Conservation (phyloP, 2,329 filamentous ascomycete species). For the Bipolaris zeicola region DNA sequence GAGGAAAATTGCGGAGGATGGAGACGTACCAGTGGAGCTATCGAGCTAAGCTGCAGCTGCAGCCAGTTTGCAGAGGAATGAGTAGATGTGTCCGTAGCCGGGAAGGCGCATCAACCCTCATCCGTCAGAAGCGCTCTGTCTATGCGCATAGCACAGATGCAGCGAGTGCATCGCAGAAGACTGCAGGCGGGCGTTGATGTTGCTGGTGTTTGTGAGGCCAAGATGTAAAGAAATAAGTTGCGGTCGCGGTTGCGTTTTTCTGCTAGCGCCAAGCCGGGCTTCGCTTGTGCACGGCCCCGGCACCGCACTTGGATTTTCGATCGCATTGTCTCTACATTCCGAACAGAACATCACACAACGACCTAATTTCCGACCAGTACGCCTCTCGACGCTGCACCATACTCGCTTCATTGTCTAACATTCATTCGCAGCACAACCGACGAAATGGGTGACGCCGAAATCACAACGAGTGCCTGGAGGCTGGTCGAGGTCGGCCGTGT, state of each 20-base stretch:
- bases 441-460: constrained; percentile 56
- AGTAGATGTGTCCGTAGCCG: neutral
- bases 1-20: constrained; percentile 7
- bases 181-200: neutral
- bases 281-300: constrained; percentile 17
- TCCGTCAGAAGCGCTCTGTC: neutral
- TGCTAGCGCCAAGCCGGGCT: constrained; percentile 17
- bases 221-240: constrained; percentile 11
- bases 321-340: constrained; percentile 29
- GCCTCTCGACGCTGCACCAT: constrained; percentile 32
- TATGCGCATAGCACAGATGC: neutral
- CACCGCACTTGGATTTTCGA: constrained; percentile 20
- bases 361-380: constrained; percentile 49
- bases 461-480: constrained; percentile 68
- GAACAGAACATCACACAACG: constrained; percentile 40
- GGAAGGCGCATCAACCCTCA: neutral
- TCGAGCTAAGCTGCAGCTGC: constrained; percentile 1
- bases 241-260: constrained; percentile 22
- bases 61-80: constrained; percentile 7
- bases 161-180: neutral
- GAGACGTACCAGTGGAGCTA: constrained; percentile 30
- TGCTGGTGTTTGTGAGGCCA: constrained; percentile 2
- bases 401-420: constrained; percentile 35
- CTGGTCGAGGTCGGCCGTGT: constrained; percentile 98
- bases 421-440: constrained; percentile 40